Evolutionary conservation across 345 rosid species (phyloP).

Genomic region (Salix koriyanagi): DNA sequence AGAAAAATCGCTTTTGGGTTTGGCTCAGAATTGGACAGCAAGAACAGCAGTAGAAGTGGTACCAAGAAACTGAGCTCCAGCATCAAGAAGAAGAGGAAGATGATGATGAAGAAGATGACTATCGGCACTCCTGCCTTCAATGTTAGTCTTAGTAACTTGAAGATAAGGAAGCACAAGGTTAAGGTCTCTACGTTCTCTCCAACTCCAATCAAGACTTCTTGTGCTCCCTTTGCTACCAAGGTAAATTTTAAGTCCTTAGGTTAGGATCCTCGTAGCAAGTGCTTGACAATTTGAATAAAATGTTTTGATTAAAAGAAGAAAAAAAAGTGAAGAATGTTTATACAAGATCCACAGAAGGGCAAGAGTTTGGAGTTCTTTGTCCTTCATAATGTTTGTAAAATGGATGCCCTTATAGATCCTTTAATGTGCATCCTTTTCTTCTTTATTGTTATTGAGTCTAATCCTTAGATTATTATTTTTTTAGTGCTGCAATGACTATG

Average conservation of each 20-base stretch:
- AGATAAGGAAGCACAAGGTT: conserved; percentile 20
- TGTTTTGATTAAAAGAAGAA: background rate
- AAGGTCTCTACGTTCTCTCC: conserved; percentile 32
- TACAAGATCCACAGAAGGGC: too few relatives aligned
- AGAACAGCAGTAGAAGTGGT: background rate
- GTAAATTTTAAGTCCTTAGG: conserved; percentile 21
- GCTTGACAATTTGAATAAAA: background rate
- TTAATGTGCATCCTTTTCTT: too few relatives aligned
- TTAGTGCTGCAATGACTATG: background rate
- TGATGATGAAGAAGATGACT: background rate
- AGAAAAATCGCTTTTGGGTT: conserved; percentile 33
- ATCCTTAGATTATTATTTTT: background rate
- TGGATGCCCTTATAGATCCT: too few relatives aligned
- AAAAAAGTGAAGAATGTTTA: background rate
- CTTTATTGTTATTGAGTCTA: too few relatives aligned
- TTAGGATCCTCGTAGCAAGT: background rate
- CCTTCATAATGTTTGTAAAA: too few relatives aligned
- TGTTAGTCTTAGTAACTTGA: conserved; percentile 16
- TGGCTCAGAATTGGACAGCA: conserved; percentile 20
- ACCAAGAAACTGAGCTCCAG: conserved; percentile 17
- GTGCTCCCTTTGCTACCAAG: conserved; percentile 47
- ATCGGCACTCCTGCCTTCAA: background rate
- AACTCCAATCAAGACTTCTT: conserved; percentile 36
- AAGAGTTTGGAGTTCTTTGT: too few relatives aligned
- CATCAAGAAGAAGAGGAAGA: conserved; percentile 14